A percentile compares a stretch with the other conserved stretches of the same genome.
Conservation (phyloP, 2,329 filamentous ascomycete species). For the Ophiostoma perfectum region DNA sequence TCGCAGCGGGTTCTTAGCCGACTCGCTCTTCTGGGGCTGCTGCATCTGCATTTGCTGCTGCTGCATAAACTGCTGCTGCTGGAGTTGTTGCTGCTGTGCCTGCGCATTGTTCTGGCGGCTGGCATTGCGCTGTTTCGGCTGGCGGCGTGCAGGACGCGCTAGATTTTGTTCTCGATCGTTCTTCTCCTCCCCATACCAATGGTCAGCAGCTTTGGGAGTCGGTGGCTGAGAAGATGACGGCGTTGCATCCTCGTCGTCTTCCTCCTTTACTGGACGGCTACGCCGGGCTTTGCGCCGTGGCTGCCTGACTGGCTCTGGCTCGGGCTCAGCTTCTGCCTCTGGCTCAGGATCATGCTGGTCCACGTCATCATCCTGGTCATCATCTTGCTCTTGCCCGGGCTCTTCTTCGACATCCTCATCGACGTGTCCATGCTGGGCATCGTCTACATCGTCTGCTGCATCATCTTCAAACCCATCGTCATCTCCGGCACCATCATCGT, state of each 20-base stretch:
- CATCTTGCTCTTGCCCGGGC: neutral
- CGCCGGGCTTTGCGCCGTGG: neutral
- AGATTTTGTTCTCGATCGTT: neutral
- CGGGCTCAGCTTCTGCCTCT: neutral
- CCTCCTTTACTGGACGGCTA: neutral
- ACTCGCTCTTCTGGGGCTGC: conserved; percentile 31
- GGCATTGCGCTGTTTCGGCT: neutral
- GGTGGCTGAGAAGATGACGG: neutral
- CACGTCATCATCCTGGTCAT: neutral
- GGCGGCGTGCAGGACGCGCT: neutral
- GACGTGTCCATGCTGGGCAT: neutral
- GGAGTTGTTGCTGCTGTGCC: neutral
- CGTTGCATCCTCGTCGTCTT: neutral
- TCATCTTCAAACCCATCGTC: neutral
- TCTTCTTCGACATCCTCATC: neutral
- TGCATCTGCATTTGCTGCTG: conserved; percentile 27
- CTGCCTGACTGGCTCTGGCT: neutral
- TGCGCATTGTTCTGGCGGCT: neutral
- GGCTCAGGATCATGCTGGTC: neutral
- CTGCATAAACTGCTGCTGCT: conserved; percentile 25
- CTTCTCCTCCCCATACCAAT: too few species aligned
- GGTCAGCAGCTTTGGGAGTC: neutral
- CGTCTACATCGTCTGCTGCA: neutral
- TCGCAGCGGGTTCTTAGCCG: conserved; percentile 57
- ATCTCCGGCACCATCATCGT: neutral